A percentile compares a stretch with the other conserved stretches of the same genome.
These are phyloP conservation scores for Sporothrix variecibatus DNA, from an alignment of 2,329 filamentous ascomycete genomes.

Conservation along the genomic window DNA sequence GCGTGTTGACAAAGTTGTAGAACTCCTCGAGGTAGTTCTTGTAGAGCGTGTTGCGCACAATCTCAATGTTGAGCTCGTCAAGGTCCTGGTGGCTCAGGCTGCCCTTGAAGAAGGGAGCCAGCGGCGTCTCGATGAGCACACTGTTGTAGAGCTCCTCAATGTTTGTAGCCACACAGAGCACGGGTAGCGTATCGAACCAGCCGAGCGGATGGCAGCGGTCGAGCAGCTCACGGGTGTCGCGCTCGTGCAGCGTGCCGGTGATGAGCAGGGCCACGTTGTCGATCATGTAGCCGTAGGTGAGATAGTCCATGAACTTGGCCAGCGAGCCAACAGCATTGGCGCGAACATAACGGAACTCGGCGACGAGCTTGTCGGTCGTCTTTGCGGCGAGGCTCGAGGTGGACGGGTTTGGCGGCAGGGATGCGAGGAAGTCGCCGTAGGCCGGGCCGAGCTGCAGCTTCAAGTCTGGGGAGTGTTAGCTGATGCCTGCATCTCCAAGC, in stretches of 20 bases:
- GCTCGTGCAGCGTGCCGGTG: slow-evolving; percentile 94
- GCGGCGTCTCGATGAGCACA: slow-evolving; percentile 91
- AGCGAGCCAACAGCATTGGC: slow-evolving; percentile 90
- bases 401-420: slow-evolving; percentile 92
- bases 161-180: slow-evolving; percentile 95
- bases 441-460: slow-evolving; percentile 96
- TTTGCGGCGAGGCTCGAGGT: slow-evolving; percentile 92
- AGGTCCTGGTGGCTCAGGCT: slow-evolving; percentile 94
- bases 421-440: slow-evolving; percentile 94
- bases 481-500: neutral
- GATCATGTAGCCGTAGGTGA: slow-evolving; percentile 99
- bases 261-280: slow-evolving; percentile 98
- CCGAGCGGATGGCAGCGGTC: slow-evolving; percentile 95
- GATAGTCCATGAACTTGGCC: slow-evolving; percentile 94
- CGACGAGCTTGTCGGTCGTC: slow-evolving; percentile 96
- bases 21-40: slow-evolving; percentile 99
- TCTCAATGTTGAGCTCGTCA: slow-evolving; percentile 98
- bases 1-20: slow-evolving; percentile 87
- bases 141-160: slow-evolving; percentile 99
- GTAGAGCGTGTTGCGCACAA: slow-evolving; percentile 96
- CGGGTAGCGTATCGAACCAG: slow-evolving; percentile 99
- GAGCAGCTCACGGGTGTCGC: slow-evolving; percentile 91
- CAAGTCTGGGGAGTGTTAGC: slow-evolving; percentile 64
- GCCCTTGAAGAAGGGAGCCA: slow-evolving; percentile 96
- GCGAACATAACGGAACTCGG: slow-evolving; percentile 94